Base-by-base conservation (phyloP, 768 basidiomycete genomes). In the Lactarius psammicola region DNA sequence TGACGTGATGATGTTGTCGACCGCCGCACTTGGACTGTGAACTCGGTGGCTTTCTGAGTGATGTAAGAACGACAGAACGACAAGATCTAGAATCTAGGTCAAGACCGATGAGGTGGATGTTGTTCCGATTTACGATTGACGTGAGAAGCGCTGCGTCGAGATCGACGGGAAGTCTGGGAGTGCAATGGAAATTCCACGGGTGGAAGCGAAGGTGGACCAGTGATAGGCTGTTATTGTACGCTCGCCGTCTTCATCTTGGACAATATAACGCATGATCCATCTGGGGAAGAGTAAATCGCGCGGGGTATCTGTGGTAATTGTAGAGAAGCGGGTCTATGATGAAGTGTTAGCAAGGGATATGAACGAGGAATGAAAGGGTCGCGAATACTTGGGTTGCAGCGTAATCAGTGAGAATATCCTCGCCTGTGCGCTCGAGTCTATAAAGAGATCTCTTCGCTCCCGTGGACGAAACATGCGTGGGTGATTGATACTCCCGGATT, bases 161-260 rank as follows among this genome's bases (percentile, higher is more conserved):
- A 13, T 60, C 59, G 20, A 65, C 54, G 6, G 69, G 64, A 13
- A 75, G n/a, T n/a, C n/a, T n/a, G n/a, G 76, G 17, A 82, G 60
- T 15, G 75, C 66, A 1, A 85, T 68, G 0, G 53, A 26, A 28
- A 80, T 80, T 18, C 85, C 85, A 11, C 75, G 70, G 0, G 78
- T 75, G 0, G 82, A 80, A 1, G 85, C 85, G 65, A 87, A 85
- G n/a, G 84, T 83, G 6, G 74, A 75, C 83, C 82, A 85, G 68
- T 87, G 87, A 66, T 82, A 85, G 0, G 81, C 80, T 2, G 73
- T 78, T 3, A 82, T 36, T 49, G 59, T 49, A 11, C 44, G 26
- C 7, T 15, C 13, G 0, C 38, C 55, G 17, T 66, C 36, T n/a
- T 44, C 34, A 38, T 68, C 34, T 23, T 78, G 75, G 4, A 76